Evolutionary conservation across 2,329 filamentous ascomycete species (phyloP), one percentile per base, ranked within the genome.

Genomic region (Talaromyces sp.): DNA sequence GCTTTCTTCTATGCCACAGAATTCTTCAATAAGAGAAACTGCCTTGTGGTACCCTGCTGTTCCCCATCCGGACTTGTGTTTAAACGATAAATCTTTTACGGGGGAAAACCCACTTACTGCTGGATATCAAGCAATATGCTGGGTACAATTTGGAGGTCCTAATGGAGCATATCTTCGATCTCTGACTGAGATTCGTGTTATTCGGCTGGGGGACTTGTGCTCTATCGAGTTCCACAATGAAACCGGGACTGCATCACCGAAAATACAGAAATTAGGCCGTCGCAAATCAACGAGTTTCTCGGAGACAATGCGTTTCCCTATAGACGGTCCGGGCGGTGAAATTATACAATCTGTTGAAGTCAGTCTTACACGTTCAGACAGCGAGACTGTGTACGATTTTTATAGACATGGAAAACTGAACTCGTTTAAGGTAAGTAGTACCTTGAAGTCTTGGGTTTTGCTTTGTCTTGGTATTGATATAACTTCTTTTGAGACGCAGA

Each of bases 41-140:
- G 54, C 59, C 8, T 29, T 61, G 24, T 57, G 54, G 54, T 61
- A 54, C 32, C 59, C 59, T 53, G 46, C 43, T 46, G 29, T 57
- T 9, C 50, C 59, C 41, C 54, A 31, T 29, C 48, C 26, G 11
- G 26, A 31, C 24, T 19, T 61, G 19, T 54, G 12, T 27, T 35
- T 57, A 32, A 61, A 61, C 17, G 55, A 56, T 7, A 19, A 21
- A 19, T 53, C 46, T 2, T 54, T 61, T 21, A 57, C 29, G 26
- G 50, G 54, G 11, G 26, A 61, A 29, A 17, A 26, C 38, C 54
- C 48, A 19, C 48, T 54, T 46, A 43, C 11, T 8, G 19, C n/a
- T 54, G 32, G 32, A 31, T 57, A 61, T 29, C 54, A 50, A 21
- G 48, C 55, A 17, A 24, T 61, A 38, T 29, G 38, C 27, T 57